Percentiles rank a stretch among this genome's conserved stretches.
phyloP scores from a whole-genome alignment of 2,329 filamentous ascomycete species.

The Fusarium pininemorale region DNA sequence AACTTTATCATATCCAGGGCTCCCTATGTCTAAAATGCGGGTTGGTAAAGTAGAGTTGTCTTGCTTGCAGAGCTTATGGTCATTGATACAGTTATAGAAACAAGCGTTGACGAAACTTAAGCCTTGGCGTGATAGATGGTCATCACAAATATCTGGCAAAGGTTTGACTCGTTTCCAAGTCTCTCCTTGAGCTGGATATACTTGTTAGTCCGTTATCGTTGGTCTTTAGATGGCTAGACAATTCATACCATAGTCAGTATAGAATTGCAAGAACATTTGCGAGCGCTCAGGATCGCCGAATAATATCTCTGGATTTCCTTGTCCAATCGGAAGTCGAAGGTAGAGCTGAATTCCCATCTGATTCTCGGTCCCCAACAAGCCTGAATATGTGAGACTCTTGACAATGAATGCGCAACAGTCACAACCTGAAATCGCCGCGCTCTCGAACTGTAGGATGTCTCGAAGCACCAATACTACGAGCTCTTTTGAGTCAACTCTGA shows the following conservation, averaged over 20 bases:
- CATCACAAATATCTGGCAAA: slow-evolving; percentile 19
- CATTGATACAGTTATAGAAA: slow-evolving; percentile 1
- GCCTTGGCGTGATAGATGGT: slow-evolving; percentile 18
- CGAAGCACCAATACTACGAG: background rate
- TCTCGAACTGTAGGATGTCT: background rate
- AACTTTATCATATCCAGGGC: background rate
- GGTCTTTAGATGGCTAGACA: background rate
- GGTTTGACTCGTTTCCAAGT: slow-evolving; percentile 12
- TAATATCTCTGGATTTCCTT: slow-evolving; percentile 26
- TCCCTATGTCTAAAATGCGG: slow-evolving; percentile 23
- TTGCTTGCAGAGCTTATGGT: slow-evolving; percentile 6
- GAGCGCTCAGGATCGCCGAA: background rate
- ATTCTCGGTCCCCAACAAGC: background rate
- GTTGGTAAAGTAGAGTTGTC: slow-evolving; percentile 1
- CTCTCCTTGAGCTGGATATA: background rate
- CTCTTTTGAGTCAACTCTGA: background rate
- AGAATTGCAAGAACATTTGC: slow-evolving; percentile 16
- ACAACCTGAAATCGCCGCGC: slow-evolving; percentile 1
- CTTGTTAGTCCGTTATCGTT: background rate
- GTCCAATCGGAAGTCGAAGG: slow-evolving; percentile 13
- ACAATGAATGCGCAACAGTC: slow-evolving; percentile 8
- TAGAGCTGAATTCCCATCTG: background rate
- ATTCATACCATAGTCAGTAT: slow-evolving; percentile 8
- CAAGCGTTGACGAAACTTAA: slow-evolving; percentile 20
- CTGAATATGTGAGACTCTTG: slow-evolving; percentile 9